Percentiles rank a stretch among this genome's conserved stretches.
Conservation (phyloP, 225 moss, liverwort and hornwort genomes). For the Asterella californica region DNA sequence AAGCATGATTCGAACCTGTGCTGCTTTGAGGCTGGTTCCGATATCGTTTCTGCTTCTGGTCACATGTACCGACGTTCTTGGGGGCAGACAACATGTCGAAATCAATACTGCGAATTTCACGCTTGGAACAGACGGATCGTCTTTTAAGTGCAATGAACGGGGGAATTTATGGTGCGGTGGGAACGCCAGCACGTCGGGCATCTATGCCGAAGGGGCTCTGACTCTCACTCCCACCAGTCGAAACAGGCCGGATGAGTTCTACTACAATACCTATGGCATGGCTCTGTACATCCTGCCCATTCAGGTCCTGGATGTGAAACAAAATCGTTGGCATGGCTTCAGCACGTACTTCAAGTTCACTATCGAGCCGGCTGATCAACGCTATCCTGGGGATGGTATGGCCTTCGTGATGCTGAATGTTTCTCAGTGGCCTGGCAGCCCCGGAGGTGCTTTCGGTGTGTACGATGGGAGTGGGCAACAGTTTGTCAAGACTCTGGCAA, state of each 20-base stretch:
- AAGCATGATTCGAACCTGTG: slow-evolving; percentile 1
- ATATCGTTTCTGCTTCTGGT: background rate
- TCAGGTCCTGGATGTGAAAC: background rate
- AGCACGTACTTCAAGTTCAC: slow-evolving; percentile 15
- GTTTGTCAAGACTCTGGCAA: slow-evolving; percentile 40
- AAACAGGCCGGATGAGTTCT: slow-evolving; percentile 14
- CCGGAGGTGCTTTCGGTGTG: slow-evolving; percentile 36
- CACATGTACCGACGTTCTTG: background rate
- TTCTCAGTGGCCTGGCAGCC: slow-evolving; percentile 15
- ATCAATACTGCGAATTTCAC: slow-evolving; percentile 7
- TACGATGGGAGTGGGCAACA: slow-evolving; percentile 18
- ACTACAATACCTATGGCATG: slow-evolving; percentile 13
- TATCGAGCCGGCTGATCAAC: slow-evolving; percentile 5
- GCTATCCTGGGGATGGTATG: slow-evolving; percentile 35
- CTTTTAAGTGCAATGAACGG: slow-evolving; percentile 12
- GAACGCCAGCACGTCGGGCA: slow-evolving; percentile 12
- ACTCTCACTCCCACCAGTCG: slow-evolving; percentile 15
- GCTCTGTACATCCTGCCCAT: slow-evolving; percentile 17
- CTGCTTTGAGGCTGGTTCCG: background rate
- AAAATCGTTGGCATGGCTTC: slow-evolving; percentile 11
- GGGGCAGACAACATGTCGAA: background rate
- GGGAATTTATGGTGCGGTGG: slow-evolving; percentile 21
- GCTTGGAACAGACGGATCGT: slow-evolving; percentile 12
- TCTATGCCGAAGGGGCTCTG: background rate
- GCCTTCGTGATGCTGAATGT: slow-evolving; percentile 40